Conservation (phyloP, 192 early-diverging fungal genomes). For the Backusella parvicylindrica region DNA sequence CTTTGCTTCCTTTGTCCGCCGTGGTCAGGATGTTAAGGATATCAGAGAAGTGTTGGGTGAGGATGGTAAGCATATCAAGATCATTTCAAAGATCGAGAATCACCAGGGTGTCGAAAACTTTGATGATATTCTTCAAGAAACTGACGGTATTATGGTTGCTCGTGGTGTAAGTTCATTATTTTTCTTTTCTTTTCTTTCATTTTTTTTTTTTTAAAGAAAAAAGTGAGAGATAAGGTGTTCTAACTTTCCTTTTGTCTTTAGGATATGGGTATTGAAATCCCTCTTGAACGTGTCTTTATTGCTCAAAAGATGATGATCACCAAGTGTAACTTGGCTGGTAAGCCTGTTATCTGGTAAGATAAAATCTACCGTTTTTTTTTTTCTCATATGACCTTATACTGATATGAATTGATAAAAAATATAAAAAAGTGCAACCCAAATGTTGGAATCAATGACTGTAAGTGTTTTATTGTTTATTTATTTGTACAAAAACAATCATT, state of each 20-base stretch:
- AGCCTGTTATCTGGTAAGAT: constrained; percentile 85
- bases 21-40: constrained; percentile 84
- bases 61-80: constrained; percentile 83
- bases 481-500: not conserved
- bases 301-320: constrained; percentile 99
- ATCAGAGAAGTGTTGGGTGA: constrained; percentile 85
- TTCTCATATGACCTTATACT: not conserved
- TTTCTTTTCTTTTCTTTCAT: not conserved
- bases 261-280: constrained; percentile 97
- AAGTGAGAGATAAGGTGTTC: not conserved
- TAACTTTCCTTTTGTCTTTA: not conserved
- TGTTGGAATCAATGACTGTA: constrained; percentile 94
- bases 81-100: constrained; percentile 97
- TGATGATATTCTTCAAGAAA: constrained; percentile 92
- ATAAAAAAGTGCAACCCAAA: constrained; percentile 83
- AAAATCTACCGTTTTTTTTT: constrained; percentile 1
- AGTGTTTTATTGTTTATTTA: constrained; percentile 19
- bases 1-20: constrained; percentile 96
- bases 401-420: not conserved
- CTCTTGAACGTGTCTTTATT: constrained; percentile 86
- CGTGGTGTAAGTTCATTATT: constrained; percentile 59
- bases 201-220: not conserved
- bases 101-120: constrained; percentile 98
- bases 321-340: constrained; percentile 96
- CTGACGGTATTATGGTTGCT: constrained; percentile 98